Conservation (phyloP, 495 filamentous ascomycete species). For the Lepidopterella palustris region DNA sequence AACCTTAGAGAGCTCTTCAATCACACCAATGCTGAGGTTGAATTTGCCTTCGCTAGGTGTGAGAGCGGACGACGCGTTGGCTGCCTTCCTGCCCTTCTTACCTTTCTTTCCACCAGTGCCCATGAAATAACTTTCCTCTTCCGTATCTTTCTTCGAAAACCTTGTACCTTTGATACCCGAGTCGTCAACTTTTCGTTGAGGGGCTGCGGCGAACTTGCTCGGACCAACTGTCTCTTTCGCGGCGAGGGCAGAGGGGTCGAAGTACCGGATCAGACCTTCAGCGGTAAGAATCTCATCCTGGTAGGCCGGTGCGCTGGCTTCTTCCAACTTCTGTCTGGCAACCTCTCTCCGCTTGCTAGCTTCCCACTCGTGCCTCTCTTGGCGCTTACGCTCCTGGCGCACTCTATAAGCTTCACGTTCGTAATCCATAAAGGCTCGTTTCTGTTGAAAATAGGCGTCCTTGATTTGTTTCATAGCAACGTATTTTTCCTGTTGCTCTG, state of each 20-base stretch:
- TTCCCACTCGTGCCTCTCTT: constrained; percentile 68
- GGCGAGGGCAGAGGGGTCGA: constrained; percentile 68
- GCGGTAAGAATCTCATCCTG: constrained; percentile 83
- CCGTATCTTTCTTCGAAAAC: constrained; percentile 72
- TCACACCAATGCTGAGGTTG: constrained; percentile 79
- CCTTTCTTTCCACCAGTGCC: constrained; percentile 80
- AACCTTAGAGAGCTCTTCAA: constrained; percentile 80
- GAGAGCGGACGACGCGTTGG: constrained; percentile 34
- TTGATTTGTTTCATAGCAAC: constrained; percentile 71
- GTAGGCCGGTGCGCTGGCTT: constrained; percentile 84
- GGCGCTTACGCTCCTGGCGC: constrained; percentile 69
- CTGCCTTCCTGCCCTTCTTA: constrained; percentile 79
- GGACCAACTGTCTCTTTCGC: constrained; percentile 57
- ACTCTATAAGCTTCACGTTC: constrained; percentile 70
- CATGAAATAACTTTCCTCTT: constrained; percentile 81
- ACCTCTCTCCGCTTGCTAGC: constrained; percentile 72
- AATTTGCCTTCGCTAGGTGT: constrained; percentile 55
- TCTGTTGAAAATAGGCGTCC: constrained; percentile 72
- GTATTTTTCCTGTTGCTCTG: constrained; percentile 79
- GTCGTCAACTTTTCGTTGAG: constrained; percentile 75
- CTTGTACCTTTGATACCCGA: constrained; percentile 69
- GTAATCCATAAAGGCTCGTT: constrained; percentile 69
- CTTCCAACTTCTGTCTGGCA: constrained; percentile 77
- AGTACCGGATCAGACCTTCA: constrained; percentile 78
- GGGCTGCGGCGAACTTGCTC: constrained; percentile 67